These are phyloP conservation scores for Pseudocercospora pini-densiflorae DNA, from an alignment of 2,329 filamentous ascomycete genomes.

Conservation along the genomic window DNA sequence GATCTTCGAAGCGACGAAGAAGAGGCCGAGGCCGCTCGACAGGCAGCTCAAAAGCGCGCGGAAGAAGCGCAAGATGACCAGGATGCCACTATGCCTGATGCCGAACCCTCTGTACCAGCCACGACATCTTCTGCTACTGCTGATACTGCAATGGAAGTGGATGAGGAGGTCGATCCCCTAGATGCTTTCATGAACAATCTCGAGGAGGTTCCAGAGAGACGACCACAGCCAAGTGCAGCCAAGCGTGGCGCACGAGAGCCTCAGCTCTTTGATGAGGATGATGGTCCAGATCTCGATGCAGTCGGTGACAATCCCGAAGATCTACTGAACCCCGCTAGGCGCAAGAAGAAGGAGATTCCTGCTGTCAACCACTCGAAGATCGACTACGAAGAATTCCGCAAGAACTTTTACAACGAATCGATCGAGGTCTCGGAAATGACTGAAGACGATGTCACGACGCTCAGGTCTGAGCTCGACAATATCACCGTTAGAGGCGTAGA, in stretches of 20 bases:
- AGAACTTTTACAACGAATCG: slow-evolving; percentile 90
- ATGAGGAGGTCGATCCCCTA: slow-evolving; percentile 81
- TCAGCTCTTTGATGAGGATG: slow-evolving; percentile 80
- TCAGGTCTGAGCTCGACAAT: slow-evolving; percentile 87
- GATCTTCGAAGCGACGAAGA: slow-evolving; percentile 86
- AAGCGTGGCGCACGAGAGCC: slow-evolving; percentile 68
- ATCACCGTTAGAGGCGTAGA: slow-evolving; percentile 92
- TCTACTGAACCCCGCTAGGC: slow-evolving; percentile 62
- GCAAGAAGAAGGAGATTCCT: slow-evolving; percentile 96
- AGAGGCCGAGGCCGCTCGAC: slow-evolving; percentile 80
- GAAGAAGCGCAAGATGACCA: slow-evolving; percentile 48
- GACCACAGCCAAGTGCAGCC: slow-evolving; percentile 38
- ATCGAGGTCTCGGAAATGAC: slow-evolving; percentile 81
- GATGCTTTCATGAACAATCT: slow-evolving; percentile 95
- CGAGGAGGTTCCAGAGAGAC: slow-evolving; percentile 53
- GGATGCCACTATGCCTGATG: slow-evolving; percentile 53
- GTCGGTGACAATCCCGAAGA: slow-evolving; percentile 68
- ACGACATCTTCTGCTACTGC: slow-evolving; percentile 13
- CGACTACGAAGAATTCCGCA: slow-evolving; percentile 82
- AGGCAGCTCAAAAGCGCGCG: slow-evolving; percentile 78
- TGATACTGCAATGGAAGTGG: slow-evolving; percentile 44
- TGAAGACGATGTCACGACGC: slow-evolving; percentile 78
- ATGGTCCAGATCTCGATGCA: slow-evolving; percentile 70
- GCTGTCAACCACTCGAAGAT: slow-evolving; percentile 84
- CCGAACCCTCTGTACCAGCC: slow-evolving; percentile 31